These are phyloP conservation scores for Geosiphon pyriformis DNA, from an alignment of 192 early-diverging fungal species.

Conservation along the genomic window DNA sequence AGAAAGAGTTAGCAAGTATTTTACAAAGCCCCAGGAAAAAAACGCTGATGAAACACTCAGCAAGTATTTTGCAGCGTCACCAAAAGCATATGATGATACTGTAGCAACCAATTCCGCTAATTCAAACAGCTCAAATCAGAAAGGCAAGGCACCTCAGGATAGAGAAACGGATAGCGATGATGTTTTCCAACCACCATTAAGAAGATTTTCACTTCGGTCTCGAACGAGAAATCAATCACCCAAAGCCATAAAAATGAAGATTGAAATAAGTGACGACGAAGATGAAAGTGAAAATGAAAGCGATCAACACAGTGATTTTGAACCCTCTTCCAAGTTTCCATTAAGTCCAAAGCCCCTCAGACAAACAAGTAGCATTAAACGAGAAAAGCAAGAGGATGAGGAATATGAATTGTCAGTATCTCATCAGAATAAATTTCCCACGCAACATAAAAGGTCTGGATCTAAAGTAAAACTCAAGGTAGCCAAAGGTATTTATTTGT, in stretches of 20 bases:
- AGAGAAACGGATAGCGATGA: neutral
- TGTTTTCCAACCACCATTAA: neutral
- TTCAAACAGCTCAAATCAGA: too few species aligned
- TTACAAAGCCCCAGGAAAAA: too few species aligned
- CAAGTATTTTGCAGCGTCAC: too few species aligned
- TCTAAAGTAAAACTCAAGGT: neutral
- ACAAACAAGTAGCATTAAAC: neutral
- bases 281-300: slow-evolving; percentile 27
- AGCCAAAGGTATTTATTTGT: neutral
- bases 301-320: slow-evolving; percentile 11
- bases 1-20: neutral
- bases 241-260: neutral
- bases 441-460: too few species aligned
- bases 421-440: neutral
- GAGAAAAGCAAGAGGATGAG: neutral
- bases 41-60: too few species aligned
- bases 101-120: too few species aligned
- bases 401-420: neutral
- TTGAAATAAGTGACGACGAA: neutral
- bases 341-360: neutral
- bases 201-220: neutral
- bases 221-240: too few species aligned
- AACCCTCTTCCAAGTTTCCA: slow-evolving; percentile 3
- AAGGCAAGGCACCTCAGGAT: too few species aligned
- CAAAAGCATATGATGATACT: too few species aligned